Evolutionary conservation across 2,329 filamentous ascomycete genomes (phyloP), one percentile per base, ranked within the genome.

Genomic region (Diaporthe citriasiana): DNA sequence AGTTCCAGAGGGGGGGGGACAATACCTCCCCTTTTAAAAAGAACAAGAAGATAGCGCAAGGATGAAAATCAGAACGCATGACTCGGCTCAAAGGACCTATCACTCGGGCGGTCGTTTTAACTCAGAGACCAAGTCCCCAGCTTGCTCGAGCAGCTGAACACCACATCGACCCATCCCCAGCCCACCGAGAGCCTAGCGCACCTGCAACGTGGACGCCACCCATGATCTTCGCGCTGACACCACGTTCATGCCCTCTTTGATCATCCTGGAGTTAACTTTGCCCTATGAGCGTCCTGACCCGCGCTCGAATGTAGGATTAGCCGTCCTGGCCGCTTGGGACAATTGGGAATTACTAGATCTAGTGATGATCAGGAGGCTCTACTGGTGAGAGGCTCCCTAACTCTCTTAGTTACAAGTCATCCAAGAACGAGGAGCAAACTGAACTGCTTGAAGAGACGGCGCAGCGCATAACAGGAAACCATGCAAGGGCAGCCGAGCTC

Each of bases 141-240:
- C 22, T 51, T 25, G 13, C 22, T 47, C 63, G 30, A 51, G 33
- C 10, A 38, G 30, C 19, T 25, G 42, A n/a, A n/a, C 30, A 50
- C 15, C 63, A 35, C 7, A 25, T 66, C 63, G 47, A 38, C 45
- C 30, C 45, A 51, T 9, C 30, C 45, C n/a, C 60, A 51, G 12
- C 45, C 60, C 60, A 51, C 45, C 30, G 22, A 25, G 30, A 27
- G 30, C 17, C 60, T 51, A 66, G 60, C 19, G 45, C 45, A 66
- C 6, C 22, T 51, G 30, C 30, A 35, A 35, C 30, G 22, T 27
- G 19, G 22, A 66, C 42, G 33, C 22, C 22, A 66, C 45, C 30
- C 42, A 25, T 17, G 10, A 22, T 25, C 9, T 50, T 38, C 19
- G 30, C 30, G 17, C 38, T 50, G 60, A 33, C 42, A 35, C 10